Evolutionary conservation across 371 early-diverging fungal genomes (phyloP), one percentile per base, ranked within the genome.

Genomic region (Mucor irregularis): DNA sequence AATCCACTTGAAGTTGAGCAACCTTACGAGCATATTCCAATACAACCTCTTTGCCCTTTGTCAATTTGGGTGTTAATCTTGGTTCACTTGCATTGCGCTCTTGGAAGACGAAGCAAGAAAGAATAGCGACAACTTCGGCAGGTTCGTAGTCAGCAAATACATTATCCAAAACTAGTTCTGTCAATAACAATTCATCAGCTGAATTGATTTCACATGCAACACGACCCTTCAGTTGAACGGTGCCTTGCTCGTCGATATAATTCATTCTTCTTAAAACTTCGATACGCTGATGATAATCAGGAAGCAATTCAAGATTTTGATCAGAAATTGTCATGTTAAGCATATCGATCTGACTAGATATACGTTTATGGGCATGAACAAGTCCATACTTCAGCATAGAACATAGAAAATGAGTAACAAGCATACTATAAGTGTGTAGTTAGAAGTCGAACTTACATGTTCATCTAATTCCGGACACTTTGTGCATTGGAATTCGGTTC

Each of bases 151-250:
- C 90, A 0, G 87, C 88, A 54, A 99, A 89, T 39, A 93, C 88
- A 69, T 99, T 98, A 67, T 98, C 95, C 56, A 99, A 83, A 5
- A 99, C 91, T 52, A 99, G 83, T 67, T 99, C 99, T 0, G 99
- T 99, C 16, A 99, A 71, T 8, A 99, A 75, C 22, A 99, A 77
- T 72, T 96, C 98, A 66, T 99, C 98, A 0, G 93, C 97, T 14
- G 97, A 88, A 68, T 94, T 93, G 66, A 94, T 92, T 76, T 99
- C 99, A 73, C 98, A 98, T 2, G 98, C 99, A n/a, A 99, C 95
- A 21, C 95, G 90, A n/a, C 99, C 99, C 80, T 99, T 99, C 35
- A 99, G 86, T 53, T 92, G 89, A 4, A 98, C 95, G 0, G 92
- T 91, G 38, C 87, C 84, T 50, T 82, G 80, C 50, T 89, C 90